Base-by-base conservation (phyloP, 345 rosid species). In the Moricandia arvensis region DNA sequence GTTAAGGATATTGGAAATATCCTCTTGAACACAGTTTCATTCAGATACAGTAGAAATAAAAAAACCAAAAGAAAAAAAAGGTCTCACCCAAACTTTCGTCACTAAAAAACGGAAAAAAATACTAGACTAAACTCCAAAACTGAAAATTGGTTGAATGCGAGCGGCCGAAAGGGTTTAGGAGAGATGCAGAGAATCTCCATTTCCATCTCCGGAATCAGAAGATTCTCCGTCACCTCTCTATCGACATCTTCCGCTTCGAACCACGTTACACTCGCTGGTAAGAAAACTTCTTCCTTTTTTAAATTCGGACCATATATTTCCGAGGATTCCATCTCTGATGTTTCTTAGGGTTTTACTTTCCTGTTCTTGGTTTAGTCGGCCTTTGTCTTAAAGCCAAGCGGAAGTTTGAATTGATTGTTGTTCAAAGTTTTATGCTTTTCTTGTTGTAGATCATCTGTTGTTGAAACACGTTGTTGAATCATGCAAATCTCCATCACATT, bases 401-500 rank as follows among this genome's bases (percentile, higher is more conserved):
- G n/a, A n/a, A n/a, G n/a, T n/a, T n/a, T n/a, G 3, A 27, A 1
- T 27, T 27, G 29, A 27, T 27, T 27, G 29, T 27, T 27, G 29
- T 27, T 27, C 29, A 27, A 27, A 27, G 29, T 27, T 3, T 27
- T 27, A 27, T 1, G 1, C 29, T 27, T 1, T 1, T 27, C 29
- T 27, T 27, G 29, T 27, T 27, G 29, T 27, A 27, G 29, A 27
- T 27, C 29, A 27, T 27, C 29, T 1, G 29, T 27, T 68, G 7
- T 79, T 86, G 59, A 72, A 69, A 34, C 69, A 73, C 58, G 80
- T 80, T 38, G 78, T 93, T 27, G 87, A 84, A 71, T 80, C 87
- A 53, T 85, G 86, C 80, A 89, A 80, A 71, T 17, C 43, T 49
- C 75, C 83, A 2, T 67, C 68, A 45, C 83, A 85, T 81, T 62